Evolutionary conservation across 148 eudicot genomes (phyloP).

Genomic region (Fagopyrum tataricum): DNA sequence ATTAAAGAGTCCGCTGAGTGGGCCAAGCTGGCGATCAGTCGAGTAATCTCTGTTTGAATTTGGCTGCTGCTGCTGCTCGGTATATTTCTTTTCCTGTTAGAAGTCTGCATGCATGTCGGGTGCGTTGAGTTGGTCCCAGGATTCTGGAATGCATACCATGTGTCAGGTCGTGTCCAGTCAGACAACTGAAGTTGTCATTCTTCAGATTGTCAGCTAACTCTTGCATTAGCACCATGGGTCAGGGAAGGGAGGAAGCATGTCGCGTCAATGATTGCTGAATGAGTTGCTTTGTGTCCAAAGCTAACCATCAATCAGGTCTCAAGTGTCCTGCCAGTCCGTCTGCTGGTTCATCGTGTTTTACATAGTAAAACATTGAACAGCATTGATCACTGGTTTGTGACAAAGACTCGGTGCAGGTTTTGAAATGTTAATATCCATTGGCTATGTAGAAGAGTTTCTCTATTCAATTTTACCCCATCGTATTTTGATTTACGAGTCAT

Average conservation of each 20-base stretch:
- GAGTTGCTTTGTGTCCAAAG: slow-evolving; percentile 4
- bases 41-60: slow-evolving; percentile 66
- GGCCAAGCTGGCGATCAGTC: slow-evolving; percentile 79
- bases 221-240: slow-evolving; percentile 38
- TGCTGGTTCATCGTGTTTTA: neutral
- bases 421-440: slow-evolving; percentile 8
- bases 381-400: neutral
- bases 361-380: neutral
- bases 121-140: slow-evolving; percentile 40
- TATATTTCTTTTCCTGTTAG: slow-evolving; percentile 9
- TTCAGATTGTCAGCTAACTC: slow-evolving; percentile 34
- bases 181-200: slow-evolving; percentile 51
- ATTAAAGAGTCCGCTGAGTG: slow-evolving; percentile 97
- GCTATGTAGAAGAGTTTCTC: slow-evolving; percentile 6
- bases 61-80: slow-evolving; percentile 10
- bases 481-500: neutral
- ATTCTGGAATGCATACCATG: slow-evolving; percentile 51
- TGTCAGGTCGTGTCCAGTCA: slow-evolving; percentile 55
- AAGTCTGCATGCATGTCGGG: slow-evolving; percentile 37
- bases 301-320: neutral
- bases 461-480: neutral
- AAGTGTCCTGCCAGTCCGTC: neutral
- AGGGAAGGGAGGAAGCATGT: slow-evolving; percentile 9
- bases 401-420: neutral
- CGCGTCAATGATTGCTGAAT: neutral